These are phyloP conservation scores for Botrytis cinerea DNA, from an alignment of 2,329 filamentous ascomycete genomes.

Conservation along the genomic window DNA sequence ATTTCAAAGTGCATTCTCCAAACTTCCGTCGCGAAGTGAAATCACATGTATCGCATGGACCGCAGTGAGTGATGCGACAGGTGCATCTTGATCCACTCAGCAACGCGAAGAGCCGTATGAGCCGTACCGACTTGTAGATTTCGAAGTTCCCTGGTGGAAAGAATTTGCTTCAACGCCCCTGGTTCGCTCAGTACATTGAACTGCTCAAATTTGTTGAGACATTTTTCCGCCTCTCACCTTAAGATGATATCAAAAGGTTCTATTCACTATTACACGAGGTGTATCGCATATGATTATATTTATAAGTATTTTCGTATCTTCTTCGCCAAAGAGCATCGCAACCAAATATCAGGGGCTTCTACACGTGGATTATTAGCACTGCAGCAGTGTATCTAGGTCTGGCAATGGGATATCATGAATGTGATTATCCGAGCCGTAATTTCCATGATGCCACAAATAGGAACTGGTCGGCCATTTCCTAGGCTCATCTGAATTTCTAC, in stretches of 20 bases:
- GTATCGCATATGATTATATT: background rate
- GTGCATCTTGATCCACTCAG: background rate
- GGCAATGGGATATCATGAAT: background rate
- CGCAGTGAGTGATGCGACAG: background rate
- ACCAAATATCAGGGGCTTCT: background rate
- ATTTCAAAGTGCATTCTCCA: background rate
- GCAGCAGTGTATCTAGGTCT: background rate
- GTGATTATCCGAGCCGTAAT: background rate
- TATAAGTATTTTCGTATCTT: background rate
- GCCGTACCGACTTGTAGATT: background rate
- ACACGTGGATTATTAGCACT: background rate
- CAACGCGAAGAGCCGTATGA: background rate
- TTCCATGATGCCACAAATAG: background rate
- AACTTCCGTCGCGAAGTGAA: background rate
- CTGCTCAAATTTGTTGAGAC: background rate
- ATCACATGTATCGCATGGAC: background rate
- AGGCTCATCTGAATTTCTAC: background rate
- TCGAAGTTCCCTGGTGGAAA: background rate
- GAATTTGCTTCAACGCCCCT: background rate
- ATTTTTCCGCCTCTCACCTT: background rate
- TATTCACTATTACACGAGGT: background rate
- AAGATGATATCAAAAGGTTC: background rate
- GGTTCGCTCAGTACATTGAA: background rate
- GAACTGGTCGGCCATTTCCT: background rate
- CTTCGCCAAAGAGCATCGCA: background rate